Percentiles rank a stretch among this genome's conserved stretches.
These are phyloP conservation scores for Bretschneidera sinensis DNA, from an alignment of 345 rosid genomes.

Conservation along the genomic window DNA sequence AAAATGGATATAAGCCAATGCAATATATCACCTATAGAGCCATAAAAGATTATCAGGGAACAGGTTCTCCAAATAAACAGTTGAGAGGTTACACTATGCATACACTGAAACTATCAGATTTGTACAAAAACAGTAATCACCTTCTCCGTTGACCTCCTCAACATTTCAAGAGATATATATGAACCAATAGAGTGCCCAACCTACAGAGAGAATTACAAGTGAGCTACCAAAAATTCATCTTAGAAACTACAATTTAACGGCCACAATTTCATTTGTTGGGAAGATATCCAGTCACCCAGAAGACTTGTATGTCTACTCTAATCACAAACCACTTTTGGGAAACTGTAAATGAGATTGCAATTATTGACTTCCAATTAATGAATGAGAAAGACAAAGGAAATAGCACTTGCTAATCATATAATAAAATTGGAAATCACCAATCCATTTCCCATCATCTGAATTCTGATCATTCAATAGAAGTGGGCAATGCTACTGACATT, in stretches of 20 bases:
- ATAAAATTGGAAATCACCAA: too few species aligned
- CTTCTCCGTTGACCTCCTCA: slow-evolving; percentile 51
- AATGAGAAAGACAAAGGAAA: too few species aligned
- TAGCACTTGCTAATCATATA: too few species aligned
- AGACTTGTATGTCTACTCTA: neutral
- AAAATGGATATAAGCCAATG: slow-evolving; percentile 75
- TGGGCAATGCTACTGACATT: too few species aligned
- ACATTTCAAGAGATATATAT: slow-evolving; percentile 54
- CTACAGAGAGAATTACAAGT: slow-evolving; percentile 31
- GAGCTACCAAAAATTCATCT: slow-evolving; percentile 12
- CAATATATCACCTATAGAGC: slow-evolving; percentile 44
- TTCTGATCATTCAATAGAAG: too few species aligned
- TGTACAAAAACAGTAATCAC: slow-evolving; percentile 25
- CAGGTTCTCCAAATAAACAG: neutral
- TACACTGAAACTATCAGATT: slow-evolving; percentile 4
- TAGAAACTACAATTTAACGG: slow-evolving; percentile 1
- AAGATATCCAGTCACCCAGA: too few species aligned
- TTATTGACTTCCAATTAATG: too few species aligned
- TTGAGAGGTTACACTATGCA: neutral
- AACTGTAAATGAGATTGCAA: too few species aligned
- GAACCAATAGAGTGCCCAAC: slow-evolving; percentile 92
- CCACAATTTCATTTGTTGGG: neutral
- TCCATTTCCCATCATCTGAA: too few species aligned
- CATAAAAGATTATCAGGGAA: slow-evolving; percentile 6
- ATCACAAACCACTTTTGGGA: neutral